These are phyloP conservation scores for Venturia nashicola DNA, from an alignment of 2,329 filamentous ascomycete genomes.

Conservation along the genomic window DNA sequence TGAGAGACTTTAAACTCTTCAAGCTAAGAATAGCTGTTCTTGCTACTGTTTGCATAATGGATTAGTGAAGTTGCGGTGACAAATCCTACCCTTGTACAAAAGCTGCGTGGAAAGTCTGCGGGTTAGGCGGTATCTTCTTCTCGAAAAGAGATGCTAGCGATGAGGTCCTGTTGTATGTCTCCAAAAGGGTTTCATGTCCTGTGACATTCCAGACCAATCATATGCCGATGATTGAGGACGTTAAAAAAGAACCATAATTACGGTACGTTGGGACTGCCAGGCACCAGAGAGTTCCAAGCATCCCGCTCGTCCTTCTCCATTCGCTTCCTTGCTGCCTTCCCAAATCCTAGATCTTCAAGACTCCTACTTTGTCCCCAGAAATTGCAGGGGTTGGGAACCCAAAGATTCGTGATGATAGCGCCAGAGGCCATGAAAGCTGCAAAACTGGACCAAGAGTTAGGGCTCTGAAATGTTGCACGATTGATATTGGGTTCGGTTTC, in stretches of 20 bases:
- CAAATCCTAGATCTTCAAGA: conserved; percentile 8
- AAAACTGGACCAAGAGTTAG: background rate
- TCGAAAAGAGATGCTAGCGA: background rate
- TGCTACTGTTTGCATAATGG: too few relatives aligned
- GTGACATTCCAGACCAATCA: background rate
- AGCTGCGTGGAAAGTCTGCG: too few relatives aligned
- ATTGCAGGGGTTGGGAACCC: conserved; percentile 7
- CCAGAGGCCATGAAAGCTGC: background rate
- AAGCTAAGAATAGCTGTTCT: too few relatives aligned
- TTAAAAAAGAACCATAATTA: background rate
- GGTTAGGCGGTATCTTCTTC: too few relatives aligned
- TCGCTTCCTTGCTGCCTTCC: conserved; percentile 6
- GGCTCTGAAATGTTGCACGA: background rate
- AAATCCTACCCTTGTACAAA: too few relatives aligned
- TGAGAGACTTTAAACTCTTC: too few relatives aligned
- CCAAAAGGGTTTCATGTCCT: background rate
- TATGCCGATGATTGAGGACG: too few relatives aligned
- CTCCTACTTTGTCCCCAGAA: conserved; percentile 8
- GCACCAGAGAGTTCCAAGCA: conserved; percentile 5
- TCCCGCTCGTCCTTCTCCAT: conserved; percentile 10
- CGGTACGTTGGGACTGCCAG: background rate
- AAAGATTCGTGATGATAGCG: conserved; percentile 7
- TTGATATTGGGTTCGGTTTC: background rate
- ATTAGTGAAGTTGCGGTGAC: too few relatives aligned
- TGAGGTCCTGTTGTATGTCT: background rate